Evolutionary conservation across 345 rosid species (phyloP), one percentile per base, ranked within the genome.

Genomic region (Pelargonium nanum): DNA sequence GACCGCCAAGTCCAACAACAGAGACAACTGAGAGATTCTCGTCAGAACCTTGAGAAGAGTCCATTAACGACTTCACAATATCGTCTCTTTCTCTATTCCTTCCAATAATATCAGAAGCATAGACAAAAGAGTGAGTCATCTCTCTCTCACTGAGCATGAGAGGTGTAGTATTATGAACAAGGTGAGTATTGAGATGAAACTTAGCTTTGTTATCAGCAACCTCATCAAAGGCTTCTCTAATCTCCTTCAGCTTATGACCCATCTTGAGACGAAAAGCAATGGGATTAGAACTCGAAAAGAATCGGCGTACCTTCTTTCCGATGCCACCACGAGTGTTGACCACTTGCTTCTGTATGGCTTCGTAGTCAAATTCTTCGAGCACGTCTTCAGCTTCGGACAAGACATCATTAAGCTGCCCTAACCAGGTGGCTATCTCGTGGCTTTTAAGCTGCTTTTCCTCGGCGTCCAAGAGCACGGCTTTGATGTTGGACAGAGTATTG

Each of bases 1-100:
- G 1, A 2, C 78, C 74, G 12, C 69, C 75, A 9, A 72, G 53
- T 32, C 75, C 71, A 9, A 67, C 30, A 4, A 72, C 26, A 0
- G 71, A 68, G 59, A 74, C 10, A 7, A 74, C 66, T 17, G 34
- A 16, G 13, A 74, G 13, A 17, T 66, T 52, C 13, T 24, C 44
- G 9, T 1, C 53, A 0, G n/a, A n/a, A n/a, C 19, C 58, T 16
- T 69, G 58, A 58, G 19, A 22, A 4, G 26, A 6, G 12, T 22
- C 1, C 20, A 59, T 60, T 52, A 73, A 20, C 9, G 19, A 32
- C 2, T 57, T 50, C n/a, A 60, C 26, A 9, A 72, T 59, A 20
- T 22, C 53, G 19, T 44, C 22, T 53, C 53, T 64, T 6, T 73
- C 70, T 9, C 64, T 17, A 24, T 22, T 56, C 32, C 77, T 68